Base-by-base conservation (phyloP, 179 eudicot species). In the Pouteria campechiana region DNA sequence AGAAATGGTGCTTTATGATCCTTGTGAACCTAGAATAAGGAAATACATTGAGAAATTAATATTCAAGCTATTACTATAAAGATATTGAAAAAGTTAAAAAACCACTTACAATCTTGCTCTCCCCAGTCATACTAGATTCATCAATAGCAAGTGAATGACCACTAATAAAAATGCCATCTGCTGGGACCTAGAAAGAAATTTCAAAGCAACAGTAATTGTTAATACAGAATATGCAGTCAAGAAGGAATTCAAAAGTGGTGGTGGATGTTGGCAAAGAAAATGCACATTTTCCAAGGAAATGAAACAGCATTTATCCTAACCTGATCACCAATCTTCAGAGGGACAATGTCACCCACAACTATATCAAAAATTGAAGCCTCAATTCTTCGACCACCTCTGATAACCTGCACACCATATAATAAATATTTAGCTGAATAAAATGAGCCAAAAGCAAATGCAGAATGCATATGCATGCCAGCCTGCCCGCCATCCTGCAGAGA, bases 121-220 rank as follows among this genome's bases (percentile, higher is more conserved):
- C 97, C 63, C 97, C 93, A 4, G 95, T 89, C 95, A 89, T 85
- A 65, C 93, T 89, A 9, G 97, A 85, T 57, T 89, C 97, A 68
- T 89, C 95, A 56, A 89, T 74, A 36, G 86, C 73, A 51, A 89
- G 89, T 22, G 89, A 74, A 3, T 89, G 93, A 44, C 93, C 95
- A 52, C 79, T 67, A 39, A 81, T 55, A 18, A 89, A 50, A 54
- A 89, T 69, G 44, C 97, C 95, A 70, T 89, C 97, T 46, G 95
- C 95, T 34, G 95, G 89, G 32, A 89, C 95, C 95, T 89, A 48
- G 5, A 21, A 17, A 11, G 19, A 25, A 9, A 16, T 6, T 19
- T n/a, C n/a, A n/a, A n/a, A n/a, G n/a, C n/a, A n/a, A n/a, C n/a
- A n/a, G n/a, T n/a, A n/a, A n/a, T n/a, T n/a, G n/a, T n/a, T n/a